Evolutionary conservation across 345 rosid genomes (phyloP).

Genomic region (Populus pruinosa): DNA sequence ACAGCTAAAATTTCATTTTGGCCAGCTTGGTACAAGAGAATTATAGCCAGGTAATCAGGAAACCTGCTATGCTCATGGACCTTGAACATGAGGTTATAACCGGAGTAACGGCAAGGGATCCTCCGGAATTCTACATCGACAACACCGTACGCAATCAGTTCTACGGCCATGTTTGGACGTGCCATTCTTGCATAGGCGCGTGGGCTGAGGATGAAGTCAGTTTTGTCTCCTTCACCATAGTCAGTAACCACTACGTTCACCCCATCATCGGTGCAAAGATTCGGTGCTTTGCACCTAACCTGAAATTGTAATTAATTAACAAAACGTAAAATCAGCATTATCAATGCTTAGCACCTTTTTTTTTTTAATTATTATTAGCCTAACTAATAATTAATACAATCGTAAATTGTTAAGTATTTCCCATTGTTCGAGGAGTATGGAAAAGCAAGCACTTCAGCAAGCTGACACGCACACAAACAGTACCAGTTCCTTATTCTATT

Average conservation of each 20-base stretch:
- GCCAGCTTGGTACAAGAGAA: constrained; percentile 51
- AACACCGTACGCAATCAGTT: constrained; percentile 66
- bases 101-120: constrained; percentile 52
- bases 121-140: constrained; percentile 70
- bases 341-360: not conserved
- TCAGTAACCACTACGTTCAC: constrained; percentile 69
- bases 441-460: not conserved
- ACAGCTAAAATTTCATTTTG: constrained; percentile 52
- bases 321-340: not conserved
- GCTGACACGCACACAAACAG: too few relatives aligned
- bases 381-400: not conserved
- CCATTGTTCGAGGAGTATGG: not conserved
- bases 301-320: constrained; percentile 13
- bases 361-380: not conserved
- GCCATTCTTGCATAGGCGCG: constrained; percentile 62
- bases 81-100: constrained; percentile 50
- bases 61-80: constrained; percentile 64
- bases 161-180: constrained; percentile 21
- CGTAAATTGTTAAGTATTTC: too few relatives aligned
- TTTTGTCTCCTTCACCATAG: constrained; percentile 69
- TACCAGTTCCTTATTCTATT: too few relatives aligned
- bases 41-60: constrained; percentile 64
- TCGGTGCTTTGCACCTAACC: constrained; percentile 71
- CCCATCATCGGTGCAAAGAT: constrained; percentile 61
- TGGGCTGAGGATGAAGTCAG: constrained; percentile 81